Evolutionary conservation across 345 rosid species (phyloP), one percentile per base, ranked within the genome.

Genomic region (Hypericum androsaemum): DNA sequence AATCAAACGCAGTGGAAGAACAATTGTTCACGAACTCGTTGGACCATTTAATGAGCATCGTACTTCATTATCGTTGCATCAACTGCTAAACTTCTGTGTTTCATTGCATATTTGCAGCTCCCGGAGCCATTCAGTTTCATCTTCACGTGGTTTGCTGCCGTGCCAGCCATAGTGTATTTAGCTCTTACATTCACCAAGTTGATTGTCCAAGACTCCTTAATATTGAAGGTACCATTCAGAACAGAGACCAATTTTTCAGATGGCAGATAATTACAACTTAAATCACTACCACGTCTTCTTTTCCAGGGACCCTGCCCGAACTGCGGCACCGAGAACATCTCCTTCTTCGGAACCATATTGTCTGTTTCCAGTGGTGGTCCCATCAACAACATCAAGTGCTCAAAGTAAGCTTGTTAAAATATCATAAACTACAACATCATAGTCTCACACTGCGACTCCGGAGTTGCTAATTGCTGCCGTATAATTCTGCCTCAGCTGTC

Each of bases 91-190:
- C 41, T 47, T 40, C n/a, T 57, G 6, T 7, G 2, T 22, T 61
- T 7, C 8, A 13, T 32, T 11, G 8, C 51, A 58, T 47, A 37
- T 5, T 51, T 71, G 69, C 88, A 92, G 94, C 86, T 92, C 43
- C 64, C 96, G 0, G 96, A 87, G 67, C 96, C 95, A 58, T 92
- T 46, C 71, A 87, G 96, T 54, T 90, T 90, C 84, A 79, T 90
- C 55, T 92, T 92, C 72, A 92, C 96, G 0, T 92, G 96, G 98
- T 87, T 90, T 54, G 95, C 96, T 22, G 98, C 95, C 0, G 88
- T 87, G 71, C 98, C 98, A 0, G 13, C 69, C 41, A 57, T 87
- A 57, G 95, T 87, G 41, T 92, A 60, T 39, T 51, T 73, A 63
- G 92, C 98, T 52, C 70, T 39, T 16, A 36, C 86, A 5, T 79